A percentile compares a stretch with the other conserved stretches of the same genome.
Conservation (phyloP, 2,329 filamentous ascomycete species). For the Arthrobotrys megalospora region DNA sequence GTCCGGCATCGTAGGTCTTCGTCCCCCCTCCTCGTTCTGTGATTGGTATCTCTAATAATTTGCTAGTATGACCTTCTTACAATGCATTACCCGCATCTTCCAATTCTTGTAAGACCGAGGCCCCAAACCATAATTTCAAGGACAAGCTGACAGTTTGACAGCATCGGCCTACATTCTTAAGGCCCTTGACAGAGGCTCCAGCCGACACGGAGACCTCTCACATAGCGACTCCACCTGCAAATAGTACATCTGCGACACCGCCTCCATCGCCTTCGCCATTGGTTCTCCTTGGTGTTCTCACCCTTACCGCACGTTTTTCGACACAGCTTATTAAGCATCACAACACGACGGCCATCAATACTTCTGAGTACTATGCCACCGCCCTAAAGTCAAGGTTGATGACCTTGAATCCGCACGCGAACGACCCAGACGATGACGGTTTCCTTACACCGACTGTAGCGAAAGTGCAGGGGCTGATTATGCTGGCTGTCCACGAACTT, state of each 20-base stretch:
- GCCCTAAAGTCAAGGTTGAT: conserved; percentile 69
- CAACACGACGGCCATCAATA: conserved; percentile 63
- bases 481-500: conserved; percentile 78
- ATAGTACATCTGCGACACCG: conserved; percentile 53
- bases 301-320: conserved; percentile 79
- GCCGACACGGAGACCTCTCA: conserved; percentile 45
- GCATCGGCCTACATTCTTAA: conserved; percentile 66
- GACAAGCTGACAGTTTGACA: conserved; percentile 62
- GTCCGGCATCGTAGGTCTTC: conserved; percentile 73
- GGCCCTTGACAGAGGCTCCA: conserved; percentile 65
- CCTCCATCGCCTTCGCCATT: conserved; percentile 66
- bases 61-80: conserved; percentile 77
- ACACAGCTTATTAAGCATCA: conserved; percentile 74
- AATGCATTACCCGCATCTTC: conserved; percentile 79
- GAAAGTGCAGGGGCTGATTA: conserved; percentile 77
- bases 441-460: conserved; percentile 74
- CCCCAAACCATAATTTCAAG: conserved; percentile 66
- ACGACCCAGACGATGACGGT: conserved; percentile 69
- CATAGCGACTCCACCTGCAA: conserved; percentile 55
- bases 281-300: conserved; percentile 77
- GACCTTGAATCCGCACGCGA: conserved; percentile 75
- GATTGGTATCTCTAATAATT: background rate
- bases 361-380: conserved; percentile 63
- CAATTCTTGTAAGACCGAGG: conserved; percentile 74
- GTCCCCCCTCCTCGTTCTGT: background rate